Percentiles rank a stretch among this genome's conserved stretches.
Conservation (phyloP, 2,329 filamentous ascomycete genomes). For the Xylaria multiplex region DNA sequence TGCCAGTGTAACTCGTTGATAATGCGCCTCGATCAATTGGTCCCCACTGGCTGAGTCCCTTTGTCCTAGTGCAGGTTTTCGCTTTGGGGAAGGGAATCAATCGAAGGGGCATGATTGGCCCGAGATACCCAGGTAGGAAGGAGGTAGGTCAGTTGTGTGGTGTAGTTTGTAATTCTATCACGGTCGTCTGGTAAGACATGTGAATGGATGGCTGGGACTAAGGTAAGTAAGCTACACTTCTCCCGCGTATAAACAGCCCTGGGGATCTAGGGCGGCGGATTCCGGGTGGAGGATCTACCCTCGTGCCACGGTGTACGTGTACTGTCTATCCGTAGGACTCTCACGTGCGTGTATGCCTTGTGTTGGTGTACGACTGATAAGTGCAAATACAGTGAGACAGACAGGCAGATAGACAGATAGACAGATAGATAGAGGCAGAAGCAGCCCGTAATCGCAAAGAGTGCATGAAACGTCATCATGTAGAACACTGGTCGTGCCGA, state of each 20-base stretch:
- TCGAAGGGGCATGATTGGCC: slow-evolving; percentile 1
- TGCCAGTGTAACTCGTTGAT: slow-evolving; percentile 30
- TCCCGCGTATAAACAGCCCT: background rate
- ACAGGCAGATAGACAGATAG: background rate
- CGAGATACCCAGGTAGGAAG: background rate
- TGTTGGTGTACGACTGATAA: background rate
- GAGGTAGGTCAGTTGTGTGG: no score
- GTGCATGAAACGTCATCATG: background rate
- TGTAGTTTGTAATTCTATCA: no score
- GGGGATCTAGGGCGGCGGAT: slow-evolving; percentile 8
- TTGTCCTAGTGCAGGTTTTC: no score
- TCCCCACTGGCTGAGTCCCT: background rate
- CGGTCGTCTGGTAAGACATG: background rate
- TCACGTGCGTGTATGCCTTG: slow-evolving; percentile 8
- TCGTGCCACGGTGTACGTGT: background rate
- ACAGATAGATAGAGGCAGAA: background rate
- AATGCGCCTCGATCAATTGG: slow-evolving; percentile 33
- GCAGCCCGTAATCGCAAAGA: background rate
- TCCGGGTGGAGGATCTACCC: slow-evolving; percentile 10
- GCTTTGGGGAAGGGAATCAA: no score
- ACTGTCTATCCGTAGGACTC: background rate
- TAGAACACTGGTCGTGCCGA: slow-evolving; percentile 8
- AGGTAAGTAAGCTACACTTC: no score
- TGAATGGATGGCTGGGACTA: slow-evolving; percentile 3
- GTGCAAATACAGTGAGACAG: background rate